phyloP scores from a whole-genome alignment of 2,329 filamentous ascomycete genomes.

The Chalaropsis ovoidea region DNA sequence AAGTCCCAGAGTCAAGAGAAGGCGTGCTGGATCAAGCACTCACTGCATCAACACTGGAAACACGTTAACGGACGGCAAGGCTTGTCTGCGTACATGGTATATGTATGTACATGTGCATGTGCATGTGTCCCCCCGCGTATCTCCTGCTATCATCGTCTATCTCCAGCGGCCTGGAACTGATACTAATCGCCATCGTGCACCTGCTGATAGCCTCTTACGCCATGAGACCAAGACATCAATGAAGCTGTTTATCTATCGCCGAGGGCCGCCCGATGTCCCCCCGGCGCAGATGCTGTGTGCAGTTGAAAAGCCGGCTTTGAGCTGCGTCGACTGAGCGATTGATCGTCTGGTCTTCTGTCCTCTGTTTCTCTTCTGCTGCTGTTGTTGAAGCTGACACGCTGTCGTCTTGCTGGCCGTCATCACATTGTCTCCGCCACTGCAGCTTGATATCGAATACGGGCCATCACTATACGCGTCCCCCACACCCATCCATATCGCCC shows the following conservation, averaged over 20 bases:
- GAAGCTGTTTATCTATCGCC: background rate
- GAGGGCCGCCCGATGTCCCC: background rate
- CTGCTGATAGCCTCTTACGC: background rate
- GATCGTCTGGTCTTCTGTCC: no score
- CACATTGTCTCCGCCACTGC: no score
- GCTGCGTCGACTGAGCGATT: background rate
- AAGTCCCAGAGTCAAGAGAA: background rate
- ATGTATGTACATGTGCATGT: background rate
- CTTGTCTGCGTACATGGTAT: background rate
- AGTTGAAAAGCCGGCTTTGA: background rate
- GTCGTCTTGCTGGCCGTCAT: no score
- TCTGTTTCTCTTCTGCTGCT: no score
- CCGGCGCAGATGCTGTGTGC: no score
- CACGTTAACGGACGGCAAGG: background rate
- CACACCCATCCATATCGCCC: background rate
- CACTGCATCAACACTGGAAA: background rate
- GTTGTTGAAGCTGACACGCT: no score
- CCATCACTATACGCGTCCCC: background rate
- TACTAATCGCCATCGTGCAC: background rate
- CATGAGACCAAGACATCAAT: background rate
- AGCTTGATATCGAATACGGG: no score
- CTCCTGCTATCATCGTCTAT: constrained; percentile 25
- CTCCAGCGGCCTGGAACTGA: constrained; percentile 16
- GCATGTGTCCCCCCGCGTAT: constrained; percentile 1
- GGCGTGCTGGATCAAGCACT: background rate